A percentile compares a stretch with the other conserved stretches of the same genome.
Conservation (phyloP, 2,329 filamentous ascomycete species). For the Aspergillus sp. region DNA sequence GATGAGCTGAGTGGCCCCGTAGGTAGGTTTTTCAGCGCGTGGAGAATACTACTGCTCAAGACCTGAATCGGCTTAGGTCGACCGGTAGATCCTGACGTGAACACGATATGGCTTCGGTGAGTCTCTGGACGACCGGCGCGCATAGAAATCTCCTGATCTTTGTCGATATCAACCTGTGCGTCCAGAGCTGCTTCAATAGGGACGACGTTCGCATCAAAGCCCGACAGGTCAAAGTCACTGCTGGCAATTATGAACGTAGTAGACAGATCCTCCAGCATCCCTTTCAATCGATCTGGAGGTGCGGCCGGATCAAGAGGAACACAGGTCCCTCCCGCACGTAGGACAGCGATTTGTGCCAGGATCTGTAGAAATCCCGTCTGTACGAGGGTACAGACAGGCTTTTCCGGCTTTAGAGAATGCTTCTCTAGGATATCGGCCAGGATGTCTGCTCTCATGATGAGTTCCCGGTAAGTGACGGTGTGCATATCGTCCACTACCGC, state of each 20-base stretch:
- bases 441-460: background rate
- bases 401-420: background rate
- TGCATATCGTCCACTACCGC: background rate
- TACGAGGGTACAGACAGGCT: constrained; percentile 1
- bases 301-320: constrained; percentile 1
- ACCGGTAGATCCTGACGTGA: constrained; percentile 66
- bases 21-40: background rate
- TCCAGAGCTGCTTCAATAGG: background rate
- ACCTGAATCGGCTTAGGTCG: constrained; percentile 76
- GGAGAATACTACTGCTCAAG: constrained; percentile 47
- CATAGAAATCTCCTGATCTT: background rate
- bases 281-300: background rate
- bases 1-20: constrained; percentile 5
- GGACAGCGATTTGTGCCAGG: constrained; percentile 1
- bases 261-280: constrained; percentile 1
- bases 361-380: background rate
- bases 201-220: background rate
- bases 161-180: background rate
- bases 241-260: constrained; percentile 1
- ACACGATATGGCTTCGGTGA: constrained; percentile 37
- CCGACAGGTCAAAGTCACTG: background rate
- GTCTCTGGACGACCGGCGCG: background rate
- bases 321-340: background rate
- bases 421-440: background rate
- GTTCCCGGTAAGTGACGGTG: background rate